A percentile compares a stretch with the other conserved stretches of the same genome.
These are phyloP conservation scores for Chenopodium quinoa DNA, from an alignment of 148 eudicot species.

Conservation along the genomic window DNA sequence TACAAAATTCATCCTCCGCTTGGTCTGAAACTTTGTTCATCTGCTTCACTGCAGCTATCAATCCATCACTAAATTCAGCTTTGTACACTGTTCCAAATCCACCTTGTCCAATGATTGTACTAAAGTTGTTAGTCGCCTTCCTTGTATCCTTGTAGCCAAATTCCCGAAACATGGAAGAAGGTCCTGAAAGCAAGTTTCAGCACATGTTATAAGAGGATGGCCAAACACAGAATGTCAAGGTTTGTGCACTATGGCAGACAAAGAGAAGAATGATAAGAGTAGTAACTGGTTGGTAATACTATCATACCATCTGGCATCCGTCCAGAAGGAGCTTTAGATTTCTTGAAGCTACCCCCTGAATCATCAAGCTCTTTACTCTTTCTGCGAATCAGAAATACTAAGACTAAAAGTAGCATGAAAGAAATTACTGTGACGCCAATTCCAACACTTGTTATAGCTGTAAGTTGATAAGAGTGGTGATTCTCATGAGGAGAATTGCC, in stretches of 20 bases:
- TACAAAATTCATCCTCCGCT: conserved; percentile 88
- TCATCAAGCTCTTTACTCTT: conserved; percentile 73
- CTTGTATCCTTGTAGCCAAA: conserved; percentile 79
- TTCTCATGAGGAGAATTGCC: conserved; percentile 36
- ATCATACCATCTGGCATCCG: conserved; percentile 68
- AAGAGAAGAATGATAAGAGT: background rate
- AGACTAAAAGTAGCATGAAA: conserved; percentile 46
- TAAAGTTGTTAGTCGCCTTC: conserved; percentile 76
- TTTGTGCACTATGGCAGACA: background rate
- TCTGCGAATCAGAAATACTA: conserved; percentile 63
- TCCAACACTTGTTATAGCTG: conserved; percentile 60
- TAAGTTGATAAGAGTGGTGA: conserved; percentile 51
- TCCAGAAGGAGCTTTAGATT: conserved; percentile 36
- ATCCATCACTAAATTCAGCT: conserved; percentile 70
- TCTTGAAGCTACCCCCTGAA: conserved; percentile 41
- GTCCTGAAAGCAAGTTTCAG: conserved; percentile 44
- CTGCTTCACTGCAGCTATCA: conserved; percentile 72
- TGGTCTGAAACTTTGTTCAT: conserved; percentile 87
- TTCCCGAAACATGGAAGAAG: conserved; percentile 64
- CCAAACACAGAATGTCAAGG: background rate
- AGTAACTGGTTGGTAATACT: background rate
- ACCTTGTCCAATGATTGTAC: conserved; percentile 79
- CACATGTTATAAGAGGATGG: background rate
- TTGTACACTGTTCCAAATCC: conserved; percentile 91
- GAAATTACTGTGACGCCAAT: conserved; percentile 65